Evolutionary conservation across 352 stramenopile species (phyloP), one percentile per base, ranked within the genome.

Genomic region (Peronosclerospora sorghi): DNA sequence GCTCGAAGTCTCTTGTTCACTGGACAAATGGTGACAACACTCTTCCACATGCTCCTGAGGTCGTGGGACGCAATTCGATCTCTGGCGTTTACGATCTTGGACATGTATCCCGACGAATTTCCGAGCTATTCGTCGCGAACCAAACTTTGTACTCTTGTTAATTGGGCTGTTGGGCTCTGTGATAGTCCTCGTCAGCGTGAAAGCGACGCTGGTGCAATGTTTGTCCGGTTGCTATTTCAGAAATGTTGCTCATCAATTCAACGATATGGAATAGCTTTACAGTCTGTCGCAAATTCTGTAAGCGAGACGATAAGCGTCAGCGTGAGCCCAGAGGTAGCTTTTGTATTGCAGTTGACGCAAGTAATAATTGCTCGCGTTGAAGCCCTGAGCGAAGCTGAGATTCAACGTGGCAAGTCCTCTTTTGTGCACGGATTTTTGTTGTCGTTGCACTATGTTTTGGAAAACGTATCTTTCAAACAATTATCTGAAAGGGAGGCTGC

Each of bases 31-130:
- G 62, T 85, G 24, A 83, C 73, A 10, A 68, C 51, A 15, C 59
- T 91, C 17, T 48, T 91, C 13, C 84, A 88, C 51, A 74, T 83
- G 55, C 69, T 91, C 17, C 75, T 83, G 29, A 83, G 73, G 18
- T 73, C 75, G 8, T 91, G 78, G 78, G 78, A 91, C 38, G 72
- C 73, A 4, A 72, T 91, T 42, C 75, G 78, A 3, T 71, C 69
- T 32, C 49, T 91, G 20, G 58, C 73, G 15, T 83, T 73, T 46
- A 67, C 61, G 8, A 76, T 85, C 15, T 45, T 91, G 34, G 73
- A 88, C 13, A 46, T 83, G 46, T 87, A 85, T 42, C 75, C 73
- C 17, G 51, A 65, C 14, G 55, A 76, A 4, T 45, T 90, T 0
- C 77, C 74, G 0, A 74, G 77, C 5, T 90, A 78, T 32, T 69